Conservation (phyloP, 192 early-diverging fungal species). For the Gryganskiella cystojenkinii region DNA sequence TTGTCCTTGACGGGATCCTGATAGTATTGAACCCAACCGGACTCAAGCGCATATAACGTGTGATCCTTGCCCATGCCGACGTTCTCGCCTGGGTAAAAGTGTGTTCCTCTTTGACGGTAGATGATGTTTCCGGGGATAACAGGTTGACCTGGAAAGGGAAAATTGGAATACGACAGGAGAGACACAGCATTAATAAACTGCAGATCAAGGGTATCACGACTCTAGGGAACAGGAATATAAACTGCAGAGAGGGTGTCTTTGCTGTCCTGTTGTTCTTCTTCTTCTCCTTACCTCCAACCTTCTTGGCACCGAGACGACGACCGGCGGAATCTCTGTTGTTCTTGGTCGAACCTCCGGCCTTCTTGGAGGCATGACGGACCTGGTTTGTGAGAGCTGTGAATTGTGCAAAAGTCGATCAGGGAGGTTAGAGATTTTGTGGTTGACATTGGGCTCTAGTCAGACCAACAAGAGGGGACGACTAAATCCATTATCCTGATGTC, state of each 20-base stretch:
- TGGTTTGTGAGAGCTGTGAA: constrained; percentile 55
- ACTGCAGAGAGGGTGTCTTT: too few species aligned
- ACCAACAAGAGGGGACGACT: too few species aligned
- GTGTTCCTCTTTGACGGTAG: constrained; percentile 82
- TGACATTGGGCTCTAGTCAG: too few species aligned
- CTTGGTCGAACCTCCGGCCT: constrained; percentile 80
- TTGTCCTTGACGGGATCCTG: constrained; percentile 69
- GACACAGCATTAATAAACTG: neutral
- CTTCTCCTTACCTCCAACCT: constrained; percentile 65
- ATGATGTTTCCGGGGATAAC: constrained; percentile 85
- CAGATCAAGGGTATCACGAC: neutral
- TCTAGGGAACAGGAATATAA: neutral
- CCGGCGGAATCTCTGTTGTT: constrained; percentile 84
- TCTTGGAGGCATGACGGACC: constrained; percentile 82
- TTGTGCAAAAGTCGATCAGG: neutral
- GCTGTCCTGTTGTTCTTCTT: too few species aligned
- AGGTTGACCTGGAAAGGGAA: constrained; percentile 58
- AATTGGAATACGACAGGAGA: neutral
- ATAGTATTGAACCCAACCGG: constrained; percentile 83
- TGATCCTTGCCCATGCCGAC: constrained; percentile 84
- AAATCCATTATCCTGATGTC: too few species aligned
- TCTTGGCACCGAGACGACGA: constrained; percentile 83
- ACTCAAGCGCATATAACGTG: constrained; percentile 76
- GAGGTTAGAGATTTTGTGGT: too few species aligned
- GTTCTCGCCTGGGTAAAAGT: constrained; percentile 83